Percentiles rank a stretch among this genome's conserved stretches.
Conservation (phyloP, 2,329 filamentous ascomycete species). For the Claviceps fusiformis region DNA sequence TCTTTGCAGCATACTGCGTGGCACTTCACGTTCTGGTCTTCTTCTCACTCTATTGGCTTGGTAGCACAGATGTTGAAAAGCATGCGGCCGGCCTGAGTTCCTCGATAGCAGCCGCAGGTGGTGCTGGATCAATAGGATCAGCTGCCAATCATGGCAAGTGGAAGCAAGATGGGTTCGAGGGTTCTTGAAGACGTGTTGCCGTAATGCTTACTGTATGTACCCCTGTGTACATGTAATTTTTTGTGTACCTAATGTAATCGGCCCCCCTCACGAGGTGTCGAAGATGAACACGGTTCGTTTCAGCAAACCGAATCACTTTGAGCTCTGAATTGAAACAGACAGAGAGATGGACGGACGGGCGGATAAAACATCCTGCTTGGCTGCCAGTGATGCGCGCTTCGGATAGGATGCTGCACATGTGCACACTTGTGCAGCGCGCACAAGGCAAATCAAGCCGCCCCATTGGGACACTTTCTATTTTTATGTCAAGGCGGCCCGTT, state of each 20-base stretch:
- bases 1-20: conserved; percentile 87
- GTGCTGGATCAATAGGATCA: conserved; percentile 28
- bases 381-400: neutral
- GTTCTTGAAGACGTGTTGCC: conserved; percentile 13
- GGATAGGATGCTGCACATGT: neutral
- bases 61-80: conserved; percentile 50
- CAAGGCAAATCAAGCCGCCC: too few relatives aligned
- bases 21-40: conserved; percentile 82
- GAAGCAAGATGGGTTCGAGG: conserved; percentile 49
- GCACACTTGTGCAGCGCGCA: neutral
- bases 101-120: conserved; percentile 27
- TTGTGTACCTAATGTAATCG: neutral
- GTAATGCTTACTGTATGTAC: neutral
- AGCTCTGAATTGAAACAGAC: neutral
- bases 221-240: too few relatives aligned
- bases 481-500: too few relatives aligned
- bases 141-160: conserved; percentile 37
- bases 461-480: too few relatives aligned
- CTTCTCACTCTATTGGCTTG: conserved; percentile 73
- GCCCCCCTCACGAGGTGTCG: too few relatives aligned
- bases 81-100: conserved; percentile 45
- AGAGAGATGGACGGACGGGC: neutral
- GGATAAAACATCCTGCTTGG: neutral
- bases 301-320: too few relatives aligned
- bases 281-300: too few relatives aligned